Base-by-base conservation (phyloP, 2,329 filamentous ascomycete genomes). In the Diatrype stigma region DNA sequence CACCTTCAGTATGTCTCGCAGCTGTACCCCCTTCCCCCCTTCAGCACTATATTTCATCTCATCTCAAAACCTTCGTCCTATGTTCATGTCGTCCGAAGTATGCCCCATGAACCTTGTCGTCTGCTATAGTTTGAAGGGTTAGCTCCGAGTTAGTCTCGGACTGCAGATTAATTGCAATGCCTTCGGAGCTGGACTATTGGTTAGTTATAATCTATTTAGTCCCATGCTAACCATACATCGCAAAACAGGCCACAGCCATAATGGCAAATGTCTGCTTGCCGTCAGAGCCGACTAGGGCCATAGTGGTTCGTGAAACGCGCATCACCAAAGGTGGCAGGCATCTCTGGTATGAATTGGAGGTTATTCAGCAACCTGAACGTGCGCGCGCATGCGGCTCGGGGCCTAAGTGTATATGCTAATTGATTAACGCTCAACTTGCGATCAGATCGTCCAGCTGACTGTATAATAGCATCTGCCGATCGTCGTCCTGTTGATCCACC, bases 321-420 rank as follows among this genome's bases (percentile, higher is more conserved):
- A 75, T 80, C 48, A 96, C 90, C 40, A 84, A 84, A 61, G 85
- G 87, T 61, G 89, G 89, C 55, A 84, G 89, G 60, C 84, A 78
- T 56, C 80, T 96, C 59, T 90, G 84, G 65, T 97, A 97, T 70
- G 78, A 81, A 57, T 76, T 97, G 69, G 84, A 82, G 53, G 91
- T 97, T 50, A 85, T 96, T 62, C 94, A 99, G 72, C 90, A 97
- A 69, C 94, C 94, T 19, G 88, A 96, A 73, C 89, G 92, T 63
- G 93, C 94, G 46, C 83, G 94, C 76, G 94, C 94, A 50, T 99
- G 94, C 70, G 94, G 94, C 64, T 92, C 91, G 50, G 94, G 94
- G 53, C 90, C 90, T 49, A 97, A 97, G 75, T 96, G 90, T 96
- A 79, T 6, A 62, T 49, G n/a, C n/a, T n/a, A 40, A 42, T 26